Evolutionary conservation across 2,329 filamentous ascomycete genomes (phyloP).

Genomic region (Pyrenophora graminea): DNA sequence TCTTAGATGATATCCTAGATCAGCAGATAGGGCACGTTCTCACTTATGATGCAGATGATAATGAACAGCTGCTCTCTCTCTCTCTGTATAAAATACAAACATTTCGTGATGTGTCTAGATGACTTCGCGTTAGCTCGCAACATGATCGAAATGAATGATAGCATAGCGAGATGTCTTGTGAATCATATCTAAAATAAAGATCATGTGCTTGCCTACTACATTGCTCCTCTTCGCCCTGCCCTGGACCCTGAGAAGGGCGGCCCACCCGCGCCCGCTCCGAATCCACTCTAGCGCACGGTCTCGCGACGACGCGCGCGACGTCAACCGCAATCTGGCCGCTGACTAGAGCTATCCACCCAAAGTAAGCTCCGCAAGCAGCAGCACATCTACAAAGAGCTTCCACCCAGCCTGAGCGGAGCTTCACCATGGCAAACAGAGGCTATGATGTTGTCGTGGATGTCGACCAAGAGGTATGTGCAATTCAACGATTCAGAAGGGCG

Average conservation of each 20-base stretch:
- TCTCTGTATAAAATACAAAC: too few species aligned
- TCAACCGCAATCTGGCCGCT: slow-evolving; percentile 44
- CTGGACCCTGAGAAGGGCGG: slow-evolving; percentile 13
- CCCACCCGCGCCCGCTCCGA: slow-evolving; percentile 18
- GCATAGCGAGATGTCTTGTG: too few species aligned
- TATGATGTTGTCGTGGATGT: slow-evolving; percentile 99
- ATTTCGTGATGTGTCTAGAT: too few species aligned
- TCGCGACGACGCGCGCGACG: slow-evolving; percentile 25
- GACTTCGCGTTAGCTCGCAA: too few species aligned
- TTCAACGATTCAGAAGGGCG: not conserved
- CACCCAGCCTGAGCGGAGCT: not conserved
- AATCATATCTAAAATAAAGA: too few species aligned
- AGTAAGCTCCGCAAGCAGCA: too few species aligned
- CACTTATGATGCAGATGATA: not conserved
- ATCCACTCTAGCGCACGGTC: slow-evolving; percentile 25
- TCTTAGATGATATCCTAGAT: slow-evolving; percentile 6
- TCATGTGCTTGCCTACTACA: too few species aligned
- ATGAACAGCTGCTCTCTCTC: not conserved
- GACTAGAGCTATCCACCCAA: slow-evolving; percentile 25
- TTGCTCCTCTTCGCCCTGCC: too few species aligned
- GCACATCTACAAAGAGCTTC: not conserved
- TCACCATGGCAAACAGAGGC: slow-evolving; percentile 74
- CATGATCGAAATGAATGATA: too few species aligned
- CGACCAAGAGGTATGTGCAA: slow-evolving; percentile 77
- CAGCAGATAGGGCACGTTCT: not conserved